Evolutionary conservation across 2,329 filamentous ascomycete species (phyloP).

Genomic region (Fusarium lyarnte): DNA sequence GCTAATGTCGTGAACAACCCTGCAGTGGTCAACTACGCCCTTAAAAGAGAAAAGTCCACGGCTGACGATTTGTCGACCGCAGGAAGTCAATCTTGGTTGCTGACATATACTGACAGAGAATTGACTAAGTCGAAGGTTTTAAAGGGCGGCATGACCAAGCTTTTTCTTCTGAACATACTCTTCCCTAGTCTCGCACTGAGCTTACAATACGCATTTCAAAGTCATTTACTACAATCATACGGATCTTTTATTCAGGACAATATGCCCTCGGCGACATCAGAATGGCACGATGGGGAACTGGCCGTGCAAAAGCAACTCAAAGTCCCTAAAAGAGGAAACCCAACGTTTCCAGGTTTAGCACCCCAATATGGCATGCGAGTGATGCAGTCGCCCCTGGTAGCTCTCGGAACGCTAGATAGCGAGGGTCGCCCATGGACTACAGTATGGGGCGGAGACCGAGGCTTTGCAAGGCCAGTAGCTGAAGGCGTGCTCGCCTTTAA

Average conservation of each 20-base stretch:
- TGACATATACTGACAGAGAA: constrained; percentile 11
- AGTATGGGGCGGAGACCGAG: constrained; percentile 77
- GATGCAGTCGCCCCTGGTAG: constrained; percentile 71
- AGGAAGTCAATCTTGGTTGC: not conserved
- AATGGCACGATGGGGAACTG: constrained; percentile 73
- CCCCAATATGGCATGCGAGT: constrained; percentile 69
- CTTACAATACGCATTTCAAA: constrained; percentile 13
- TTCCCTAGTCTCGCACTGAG: not conserved
- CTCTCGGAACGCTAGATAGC: constrained; percentile 76
- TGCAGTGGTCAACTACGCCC: constrained; percentile 24
- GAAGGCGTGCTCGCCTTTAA: constrained; percentile 71
- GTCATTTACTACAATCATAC: constrained; percentile 3
- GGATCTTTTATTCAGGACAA: constrained; percentile 7
- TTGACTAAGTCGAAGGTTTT: not conserved
- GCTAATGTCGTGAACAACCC: constrained; percentile 7
- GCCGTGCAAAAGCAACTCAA: constrained; percentile 71
- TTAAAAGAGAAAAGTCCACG: constrained; percentile 1
- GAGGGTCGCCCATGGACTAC: constrained; percentile 78
- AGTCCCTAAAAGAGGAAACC: constrained; percentile 68
- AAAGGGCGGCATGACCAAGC: not conserved
- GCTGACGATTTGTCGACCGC: constrained; percentile 23
- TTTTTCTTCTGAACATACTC: constrained; percentile 1
- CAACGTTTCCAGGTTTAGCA: constrained; percentile 71
- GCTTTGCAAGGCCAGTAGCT: constrained; percentile 72
- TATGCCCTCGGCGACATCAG: constrained; percentile 44